Evolutionary conservation across 1,139 yeast genomes (phyloP).

Genomic region (Blastobotrys persicus): DNA sequence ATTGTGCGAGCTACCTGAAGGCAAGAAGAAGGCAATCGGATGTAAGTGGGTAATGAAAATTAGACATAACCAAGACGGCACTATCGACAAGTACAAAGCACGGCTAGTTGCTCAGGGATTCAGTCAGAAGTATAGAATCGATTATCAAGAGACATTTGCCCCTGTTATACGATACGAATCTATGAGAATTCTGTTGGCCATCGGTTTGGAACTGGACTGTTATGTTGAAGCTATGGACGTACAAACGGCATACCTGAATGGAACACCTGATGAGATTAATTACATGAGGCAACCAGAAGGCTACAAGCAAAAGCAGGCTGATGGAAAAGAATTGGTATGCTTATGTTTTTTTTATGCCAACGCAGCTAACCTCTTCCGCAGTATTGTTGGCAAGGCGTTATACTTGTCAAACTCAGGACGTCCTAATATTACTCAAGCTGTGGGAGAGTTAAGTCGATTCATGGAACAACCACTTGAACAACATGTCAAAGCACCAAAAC

Average conservation of each 20-base stretch:
- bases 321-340: slow-evolving; percentile 17
- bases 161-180: slow-evolving; percentile 27
- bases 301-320: too few species aligned
- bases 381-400: neutral
- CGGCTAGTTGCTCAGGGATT: slow-evolving; percentile 3
- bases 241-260: slow-evolving; percentile 29
- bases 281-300: slow-evolving; percentile 27
- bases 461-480: neutral
- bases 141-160: slow-evolving; percentile 29
- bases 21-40: neutral
- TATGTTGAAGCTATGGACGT: slow-evolving; percentile 29
- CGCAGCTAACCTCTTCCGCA: neutral
- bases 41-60: neutral
- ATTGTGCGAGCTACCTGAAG: neutral
- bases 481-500: neutral
- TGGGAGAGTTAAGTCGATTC: neutral
- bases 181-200: slow-evolving; percentile 24
- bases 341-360: too few species aligned
- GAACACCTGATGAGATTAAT: slow-evolving; percentile 23
- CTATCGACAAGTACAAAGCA: neutral
- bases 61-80: neutral
- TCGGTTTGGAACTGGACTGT: slow-evolving; percentile 16
- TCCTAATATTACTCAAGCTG: neutral
- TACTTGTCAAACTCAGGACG: neutral
- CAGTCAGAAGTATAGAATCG: slow-evolving; percentile 26